Evolutionary conservation across 495 filamentous ascomycete genomes (phyloP).

Genomic region (Neurospora cerealis): DNA sequence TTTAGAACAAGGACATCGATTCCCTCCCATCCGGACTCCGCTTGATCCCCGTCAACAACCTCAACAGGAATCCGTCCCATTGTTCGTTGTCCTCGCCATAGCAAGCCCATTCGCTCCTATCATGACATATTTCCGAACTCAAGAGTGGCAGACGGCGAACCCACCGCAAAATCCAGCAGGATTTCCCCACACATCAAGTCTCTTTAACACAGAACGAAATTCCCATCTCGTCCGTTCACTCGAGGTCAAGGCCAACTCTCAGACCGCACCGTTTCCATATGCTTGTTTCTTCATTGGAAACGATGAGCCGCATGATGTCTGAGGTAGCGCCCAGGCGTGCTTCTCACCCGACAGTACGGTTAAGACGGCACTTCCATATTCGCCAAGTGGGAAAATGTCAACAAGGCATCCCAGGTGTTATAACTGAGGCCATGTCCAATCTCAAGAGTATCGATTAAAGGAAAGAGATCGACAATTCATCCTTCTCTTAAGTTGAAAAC

Average conservation of each 20-base stretch:
- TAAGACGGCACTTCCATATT: neutral
- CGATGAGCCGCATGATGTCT: neutral
- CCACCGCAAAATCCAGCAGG: neutral
- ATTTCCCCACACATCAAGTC: neutral
- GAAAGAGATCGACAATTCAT: neutral
- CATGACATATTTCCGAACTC: neutral
- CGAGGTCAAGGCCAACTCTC: neutral
- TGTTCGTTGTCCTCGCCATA: neutral
- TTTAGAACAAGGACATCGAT: neutral
- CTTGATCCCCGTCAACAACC: neutral
- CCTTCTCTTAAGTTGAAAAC: neutral
- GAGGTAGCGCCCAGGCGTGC: neutral
- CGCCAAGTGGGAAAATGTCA: neutral
- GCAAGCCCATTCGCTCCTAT: neutral
- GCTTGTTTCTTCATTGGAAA: neutral
- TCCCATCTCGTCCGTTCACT: neutral
- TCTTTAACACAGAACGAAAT: neutral
- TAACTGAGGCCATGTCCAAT: neutral
- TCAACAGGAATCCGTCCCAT: neutral
- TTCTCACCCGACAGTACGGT: neutral
- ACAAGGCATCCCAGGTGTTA: neutral
- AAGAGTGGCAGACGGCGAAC: neutral
- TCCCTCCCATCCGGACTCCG: neutral
- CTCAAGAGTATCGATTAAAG: neutral
- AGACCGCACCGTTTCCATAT: neutral